Conservation (phyloP, 2,329 filamentous ascomycete genomes). For the Westerdykella ornata region DNA sequence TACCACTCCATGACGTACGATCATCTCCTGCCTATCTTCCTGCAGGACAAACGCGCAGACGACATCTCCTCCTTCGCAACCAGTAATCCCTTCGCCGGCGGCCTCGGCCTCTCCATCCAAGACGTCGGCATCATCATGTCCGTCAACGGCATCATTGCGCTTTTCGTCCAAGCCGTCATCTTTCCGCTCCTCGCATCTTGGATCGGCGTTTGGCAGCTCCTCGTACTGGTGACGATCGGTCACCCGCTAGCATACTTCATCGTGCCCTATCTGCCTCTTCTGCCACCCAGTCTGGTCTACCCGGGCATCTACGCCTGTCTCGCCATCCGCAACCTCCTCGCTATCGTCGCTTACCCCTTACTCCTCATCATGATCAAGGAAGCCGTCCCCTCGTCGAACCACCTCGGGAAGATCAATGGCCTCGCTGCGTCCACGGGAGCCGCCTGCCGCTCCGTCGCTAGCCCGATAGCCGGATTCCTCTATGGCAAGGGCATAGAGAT, state of each 20-base stretch:
- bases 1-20: conserved; percentile 96
- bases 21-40: conserved; percentile 84
- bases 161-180: conserved; percentile 65
- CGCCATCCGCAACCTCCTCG: conserved; percentile 58
- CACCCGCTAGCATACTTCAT: conserved; percentile 64
- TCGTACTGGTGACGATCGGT: conserved; percentile 57
- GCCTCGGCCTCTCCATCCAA: conserved; percentile 59
- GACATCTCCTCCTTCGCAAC: conserved; percentile 27
- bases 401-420: conserved; percentile 65
- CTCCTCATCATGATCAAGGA: conserved; percentile 67
- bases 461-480: conserved; percentile 60
- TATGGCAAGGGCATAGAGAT: conserved; percentile 56
- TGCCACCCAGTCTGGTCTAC: conserved; percentile 51
- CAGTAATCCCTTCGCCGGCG: conserved; percentile 44
- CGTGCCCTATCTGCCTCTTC: conserved; percentile 59
- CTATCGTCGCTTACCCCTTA: conserved; percentile 62
- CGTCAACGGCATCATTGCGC: conserved; percentile 63
- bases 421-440: conserved; percentile 67
- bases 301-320: conserved; percentile 60
- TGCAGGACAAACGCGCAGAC: conserved; percentile 63
- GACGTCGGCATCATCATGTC: conserved; percentile 63
- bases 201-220: conserved; percentile 61
- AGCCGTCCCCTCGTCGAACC: conserved; percentile 55
- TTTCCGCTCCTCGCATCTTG: conserved; percentile 59
- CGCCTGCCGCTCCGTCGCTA: conserved; percentile 61